Evolutionary conservation across 2,329 filamentous ascomycete genomes (phyloP), one percentile per base, ranked within the genome.

Genomic region (Trichophyton benhamiae): DNA sequence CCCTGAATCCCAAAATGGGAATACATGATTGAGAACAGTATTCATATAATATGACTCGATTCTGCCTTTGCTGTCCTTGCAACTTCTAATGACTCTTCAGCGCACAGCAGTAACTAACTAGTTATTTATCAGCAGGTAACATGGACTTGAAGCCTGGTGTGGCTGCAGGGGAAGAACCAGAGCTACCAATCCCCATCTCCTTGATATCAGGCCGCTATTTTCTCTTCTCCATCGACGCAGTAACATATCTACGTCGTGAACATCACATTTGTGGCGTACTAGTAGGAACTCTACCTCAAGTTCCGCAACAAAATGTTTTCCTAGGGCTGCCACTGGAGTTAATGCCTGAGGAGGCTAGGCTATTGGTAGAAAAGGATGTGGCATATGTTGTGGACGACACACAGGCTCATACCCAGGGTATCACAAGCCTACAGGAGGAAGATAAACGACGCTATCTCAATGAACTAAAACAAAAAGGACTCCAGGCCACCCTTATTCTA

Each of bases 271-370:
- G 88, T 70, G 91, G 91, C 65, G 87, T 94, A 36, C 80, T 96
- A 61, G 86, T 89, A 63, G 94, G 94, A 62, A 91, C 89, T 6
- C 84, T 96, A 33, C 92, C 94, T 1, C 91, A 97, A 75, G 87
- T 90, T 62, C 91, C 91, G 4, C 92, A 95, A 68, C 94, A 99
- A 75, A 97, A 96, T 76, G 83, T 96, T 62, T 97, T 97, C 72
- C 82, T 92, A 62, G 89, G 91, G 53, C 77, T 97, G 58, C 94
- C 94, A 2, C 77, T 97, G 27, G 88, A 96, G 77, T 80, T 99
- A 52, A 89, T 94, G 78, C 87, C 89, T 1, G 94, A 97, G 76
- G 94, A 99, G 77, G 91, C 87, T 3, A 82, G 85, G 65, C 76
- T 94, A 60, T 81, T 99, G 30, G 85, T 95, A 62, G 86, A 90